Conservation (phyloP, 2,329 filamentous ascomycete genomes). For the Aspergillus sp. region DNA sequence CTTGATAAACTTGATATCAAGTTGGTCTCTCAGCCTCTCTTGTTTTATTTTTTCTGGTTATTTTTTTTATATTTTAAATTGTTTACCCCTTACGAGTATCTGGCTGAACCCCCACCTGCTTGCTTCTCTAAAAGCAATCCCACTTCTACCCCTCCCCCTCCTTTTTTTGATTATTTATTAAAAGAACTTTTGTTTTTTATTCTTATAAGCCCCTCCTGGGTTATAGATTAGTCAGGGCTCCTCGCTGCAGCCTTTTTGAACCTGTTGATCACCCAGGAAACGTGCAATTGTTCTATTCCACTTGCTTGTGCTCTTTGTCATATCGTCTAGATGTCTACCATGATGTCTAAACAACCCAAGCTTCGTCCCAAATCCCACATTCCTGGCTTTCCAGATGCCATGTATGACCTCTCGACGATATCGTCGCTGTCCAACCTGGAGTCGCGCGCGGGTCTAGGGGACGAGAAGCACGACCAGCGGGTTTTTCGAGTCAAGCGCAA, state of each 20-base stretch:
- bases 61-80: neutral
- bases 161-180: slow-evolving; percentile 3
- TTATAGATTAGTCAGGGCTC: slow-evolving; percentile 1
- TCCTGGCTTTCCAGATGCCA: slow-evolving; percentile 34
- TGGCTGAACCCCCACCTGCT: slow-evolving; percentile 15
- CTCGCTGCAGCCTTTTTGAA: neutral
- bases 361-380: slow-evolving; percentile 39
- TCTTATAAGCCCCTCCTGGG: neutral
- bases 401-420: slow-evolving; percentile 33
- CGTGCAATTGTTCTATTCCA: slow-evolving; percentile 7
- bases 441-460: slow-evolving; percentile 25
- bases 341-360: slow-evolving; percentile 45
- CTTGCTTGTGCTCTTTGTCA: slow-evolving; percentile 2
- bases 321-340: neutral
- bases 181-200: neutral
- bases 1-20: slow-evolving; percentile 27
- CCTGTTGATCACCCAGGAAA: neutral
- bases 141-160: slow-evolving; percentile 16
- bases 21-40: slow-evolving; percentile 17
- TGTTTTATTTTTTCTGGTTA: neutral
- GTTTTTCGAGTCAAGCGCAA: slow-evolving; percentile 46
- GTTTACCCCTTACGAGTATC: slow-evolving; percentile 14
- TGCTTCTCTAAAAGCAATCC: slow-evolving; percentile 10
- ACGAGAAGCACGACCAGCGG: slow-evolving; percentile 39
- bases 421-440: slow-evolving; percentile 33